Conservation (phyloP, 2,329 filamentous ascomycete species). For the Sporothrix globosa region DNA sequence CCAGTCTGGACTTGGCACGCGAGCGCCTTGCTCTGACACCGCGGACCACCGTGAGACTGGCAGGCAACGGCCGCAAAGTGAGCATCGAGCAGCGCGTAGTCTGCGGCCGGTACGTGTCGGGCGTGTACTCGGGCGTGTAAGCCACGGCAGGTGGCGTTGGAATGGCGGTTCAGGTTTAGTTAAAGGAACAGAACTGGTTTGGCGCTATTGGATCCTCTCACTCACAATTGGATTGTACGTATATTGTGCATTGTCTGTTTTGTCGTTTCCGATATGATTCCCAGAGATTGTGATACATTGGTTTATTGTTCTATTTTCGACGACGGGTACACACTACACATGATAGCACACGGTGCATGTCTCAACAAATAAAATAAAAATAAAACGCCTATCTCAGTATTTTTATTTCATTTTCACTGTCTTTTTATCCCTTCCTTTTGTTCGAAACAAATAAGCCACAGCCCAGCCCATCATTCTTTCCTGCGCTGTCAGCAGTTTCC, state of each 20-base stretch:
- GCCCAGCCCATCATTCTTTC: not conserved
- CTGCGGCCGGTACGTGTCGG: conserved; percentile 80
- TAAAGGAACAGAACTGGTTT: not conserved
- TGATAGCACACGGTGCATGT: not conserved
- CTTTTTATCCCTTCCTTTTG: not conserved
- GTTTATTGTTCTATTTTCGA: conserved; percentile 18
- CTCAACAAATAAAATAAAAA: too few species aligned
- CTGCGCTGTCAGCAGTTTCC: not conserved
- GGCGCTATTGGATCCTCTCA: conserved; percentile 15
- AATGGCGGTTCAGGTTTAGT: not conserved
- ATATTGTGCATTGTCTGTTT: conserved; percentile 4
- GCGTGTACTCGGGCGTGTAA: conserved; percentile 68
- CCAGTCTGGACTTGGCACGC: conserved; percentile 54
- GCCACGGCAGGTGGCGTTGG: not conserved
- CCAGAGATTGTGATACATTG: conserved; percentile 15
- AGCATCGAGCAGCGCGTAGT: conserved; percentile 84
- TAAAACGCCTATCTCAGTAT: too few species aligned
- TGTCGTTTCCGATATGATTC: not conserved
- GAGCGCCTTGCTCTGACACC: conserved; percentile 79
- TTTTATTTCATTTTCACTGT: not conserved
- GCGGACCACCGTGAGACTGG: conserved; percentile 67
- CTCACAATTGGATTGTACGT: conserved; percentile 12
- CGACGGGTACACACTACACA: not conserved
- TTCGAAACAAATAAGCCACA: conserved; percentile 8
- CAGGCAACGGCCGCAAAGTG: conserved; percentile 67